Evolutionary conservation across 805 yeast genomes (phyloP), one percentile per base, ranked within the genome.

Genomic region (Kodamaea nitidulidarum): DNA sequence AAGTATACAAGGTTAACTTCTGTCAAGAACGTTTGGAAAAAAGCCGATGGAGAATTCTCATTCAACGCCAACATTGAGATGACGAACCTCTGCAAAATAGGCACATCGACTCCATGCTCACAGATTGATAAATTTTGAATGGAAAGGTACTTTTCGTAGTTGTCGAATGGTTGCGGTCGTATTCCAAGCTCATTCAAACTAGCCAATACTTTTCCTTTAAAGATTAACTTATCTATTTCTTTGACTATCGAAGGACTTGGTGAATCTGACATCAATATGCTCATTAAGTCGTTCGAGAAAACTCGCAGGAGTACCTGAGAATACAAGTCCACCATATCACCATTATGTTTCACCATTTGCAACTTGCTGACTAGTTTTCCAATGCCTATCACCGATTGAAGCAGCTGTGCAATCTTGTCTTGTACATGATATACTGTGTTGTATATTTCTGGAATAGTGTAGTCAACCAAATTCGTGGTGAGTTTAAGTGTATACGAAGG

Each of bases 211-310:
- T 48, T 54, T 0, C 72, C 72, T 32, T 54, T 63, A 44, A 60
- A 67, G 7, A 68, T n/a, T 4, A 67, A 46, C 36, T 61, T 61
- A 35, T 65, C 71, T n/a, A 63, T 42, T 40, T 67, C 72, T 32
- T 55, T 56, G 7, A 43, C 24, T 22, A 54, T 55, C 5, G 51
- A 18, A 2, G 40, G 35, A 4, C 34, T 26, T 1, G 39, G 10
- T 15, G 40, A 12, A 2, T 8, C 12, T 7, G n/a, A 9, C 10
- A 47, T 33, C 35, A 55, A 32, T 15, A 22, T 34, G 2, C 17
- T 12, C 9, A 49, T 50, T 21, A 56, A 44, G 7, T 46, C 48
- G 8, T 46, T 39, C 8, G 36, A 27, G 17, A 56, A 49, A n/a
- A 54, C 49, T 10, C 33, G 29, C 15, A 28, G 42, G 3, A 53